phyloP scores from a whole-genome alignment of 371 early-diverging fungal genomes.

The Mortierella sp. region DNA sequence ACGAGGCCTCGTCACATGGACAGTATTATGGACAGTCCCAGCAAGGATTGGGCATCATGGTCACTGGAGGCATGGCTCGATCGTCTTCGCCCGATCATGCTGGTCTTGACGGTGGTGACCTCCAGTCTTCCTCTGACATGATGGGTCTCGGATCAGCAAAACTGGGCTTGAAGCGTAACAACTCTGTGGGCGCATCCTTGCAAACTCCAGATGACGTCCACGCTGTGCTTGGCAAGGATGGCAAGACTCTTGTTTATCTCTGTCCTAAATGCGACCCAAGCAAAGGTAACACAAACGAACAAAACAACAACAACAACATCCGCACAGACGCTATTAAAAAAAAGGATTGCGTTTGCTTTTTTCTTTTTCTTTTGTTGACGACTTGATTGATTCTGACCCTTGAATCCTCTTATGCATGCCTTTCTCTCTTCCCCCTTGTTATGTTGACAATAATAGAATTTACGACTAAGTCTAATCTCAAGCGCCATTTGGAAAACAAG shows the following conservation, averaged over 20 bases:
- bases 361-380: neutral
- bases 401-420: neutral
- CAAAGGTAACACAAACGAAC: constrained; percentile 22
- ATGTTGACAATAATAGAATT: constrained; percentile 23
- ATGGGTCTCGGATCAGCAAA: constrained; percentile 11
- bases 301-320: neutral
- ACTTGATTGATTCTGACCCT: constrained; percentile 9
- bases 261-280: constrained; percentile 46
- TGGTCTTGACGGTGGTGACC: neutral
- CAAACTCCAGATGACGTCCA: constrained; percentile 35
- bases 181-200: neutral
- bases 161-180: constrained; percentile 19
- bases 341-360: neutral
- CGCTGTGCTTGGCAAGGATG: constrained; percentile 46
- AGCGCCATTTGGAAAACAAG: constrained; percentile 51
- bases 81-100: constrained; percentile 14
- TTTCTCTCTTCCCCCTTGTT: neutral
- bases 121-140: neutral
- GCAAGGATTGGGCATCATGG: constrained; percentile 27
- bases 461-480: constrained; percentile 52
- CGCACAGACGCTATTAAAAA: constrained; percentile 3
- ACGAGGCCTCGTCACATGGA: constrained; percentile 10
- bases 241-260: constrained; percentile 45
- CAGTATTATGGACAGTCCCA: constrained; percentile 24
- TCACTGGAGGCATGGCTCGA: constrained; percentile 36